Evolutionary conservation across 2,329 filamentous ascomycete genomes (phyloP).

Genomic region (Colletotrichum sp.): DNA sequence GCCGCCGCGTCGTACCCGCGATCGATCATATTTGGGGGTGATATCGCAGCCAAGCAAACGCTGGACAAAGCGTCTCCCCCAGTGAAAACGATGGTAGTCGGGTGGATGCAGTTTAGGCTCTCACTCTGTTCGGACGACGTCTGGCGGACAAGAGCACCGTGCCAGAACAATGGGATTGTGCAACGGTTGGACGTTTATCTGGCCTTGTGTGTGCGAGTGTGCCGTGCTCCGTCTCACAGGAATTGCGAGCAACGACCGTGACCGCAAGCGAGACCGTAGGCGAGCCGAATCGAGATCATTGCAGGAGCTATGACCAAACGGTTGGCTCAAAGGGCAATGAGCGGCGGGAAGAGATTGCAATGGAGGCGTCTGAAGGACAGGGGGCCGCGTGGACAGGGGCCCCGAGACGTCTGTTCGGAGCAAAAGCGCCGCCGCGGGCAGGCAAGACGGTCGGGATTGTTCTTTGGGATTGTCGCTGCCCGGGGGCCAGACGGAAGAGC

Average conservation of each 20-base stretch:
- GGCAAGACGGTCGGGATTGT: neutral
- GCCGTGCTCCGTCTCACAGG: neutral
- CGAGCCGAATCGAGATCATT: neutral
- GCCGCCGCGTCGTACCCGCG: constrained; percentile 4
- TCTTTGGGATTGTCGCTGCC: neutral
- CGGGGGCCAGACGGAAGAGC: neutral
- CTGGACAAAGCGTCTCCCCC: neutral
- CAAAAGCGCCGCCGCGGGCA: neutral
- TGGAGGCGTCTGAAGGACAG: neutral
- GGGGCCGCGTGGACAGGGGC: neutral
- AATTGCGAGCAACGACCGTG: neutral
- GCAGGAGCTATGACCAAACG: neutral
- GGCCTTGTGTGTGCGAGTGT: neutral
- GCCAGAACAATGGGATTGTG: constrained; percentile 12
- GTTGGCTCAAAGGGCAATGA: neutral
- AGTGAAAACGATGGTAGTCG: neutral
- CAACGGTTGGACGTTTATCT: constrained; percentile 4
- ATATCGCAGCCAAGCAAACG: neutral
- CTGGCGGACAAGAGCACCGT: neutral
- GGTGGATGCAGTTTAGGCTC: constrained; percentile 6
- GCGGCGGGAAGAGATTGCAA: neutral
- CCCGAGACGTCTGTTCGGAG: constrained; percentile 5
- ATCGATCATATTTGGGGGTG: constrained; percentile 17
- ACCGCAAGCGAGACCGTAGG: neutral
- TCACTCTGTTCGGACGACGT: constrained; percentile 9